Conservation (phyloP, 768 basidiomycete species). For the Amanita subjunquillea region DNA sequence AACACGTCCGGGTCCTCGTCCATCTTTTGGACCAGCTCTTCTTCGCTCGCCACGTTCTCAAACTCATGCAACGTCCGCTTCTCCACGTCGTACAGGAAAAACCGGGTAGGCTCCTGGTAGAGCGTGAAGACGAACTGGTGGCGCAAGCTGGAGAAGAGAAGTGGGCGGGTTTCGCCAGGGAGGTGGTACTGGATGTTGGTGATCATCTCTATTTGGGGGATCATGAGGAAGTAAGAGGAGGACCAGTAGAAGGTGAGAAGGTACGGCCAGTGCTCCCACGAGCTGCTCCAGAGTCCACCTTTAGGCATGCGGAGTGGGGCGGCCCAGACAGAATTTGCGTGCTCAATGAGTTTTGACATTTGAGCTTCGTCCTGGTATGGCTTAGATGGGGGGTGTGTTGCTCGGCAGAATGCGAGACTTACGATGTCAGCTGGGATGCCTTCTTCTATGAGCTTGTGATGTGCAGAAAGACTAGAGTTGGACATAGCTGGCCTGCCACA, state of each 20-base stretch:
- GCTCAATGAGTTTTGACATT: slow-evolving; percentile 6
- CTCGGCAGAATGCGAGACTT: not conserved
- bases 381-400: not conserved
- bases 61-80: slow-evolving; percentile 8
- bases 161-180: slow-evolving; percentile 20
- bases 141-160: slow-evolving; percentile 17
- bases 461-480: too few species aligned
- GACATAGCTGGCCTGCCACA: too few species aligned
- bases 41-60: slow-evolving; percentile 8
- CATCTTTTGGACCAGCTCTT: slow-evolving; percentile 10
- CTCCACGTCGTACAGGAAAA: slow-evolving; percentile 11
- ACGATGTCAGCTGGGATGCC: not conserved
- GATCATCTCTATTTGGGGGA: slow-evolving; percentile 26
- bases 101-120: slow-evolving; percentile 9
- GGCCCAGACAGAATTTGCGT: slow-evolving; percentile 17
- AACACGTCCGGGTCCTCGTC: slow-evolving; percentile 8
- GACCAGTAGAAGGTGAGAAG: slow-evolving; percentile 23
- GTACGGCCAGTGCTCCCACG: slow-evolving; percentile 18
- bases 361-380: not conserved
- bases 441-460: not conserved
- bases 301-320: slow-evolving; percentile 13
- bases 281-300: slow-evolving; percentile 20
- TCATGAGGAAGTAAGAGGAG: slow-evolving; percentile 23
- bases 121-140: slow-evolving; percentile 15
- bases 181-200: slow-evolving; percentile 21